Base-by-base conservation (phyloP, 371 early-diverging fungal species). In the Modicella reniformis region DNA sequence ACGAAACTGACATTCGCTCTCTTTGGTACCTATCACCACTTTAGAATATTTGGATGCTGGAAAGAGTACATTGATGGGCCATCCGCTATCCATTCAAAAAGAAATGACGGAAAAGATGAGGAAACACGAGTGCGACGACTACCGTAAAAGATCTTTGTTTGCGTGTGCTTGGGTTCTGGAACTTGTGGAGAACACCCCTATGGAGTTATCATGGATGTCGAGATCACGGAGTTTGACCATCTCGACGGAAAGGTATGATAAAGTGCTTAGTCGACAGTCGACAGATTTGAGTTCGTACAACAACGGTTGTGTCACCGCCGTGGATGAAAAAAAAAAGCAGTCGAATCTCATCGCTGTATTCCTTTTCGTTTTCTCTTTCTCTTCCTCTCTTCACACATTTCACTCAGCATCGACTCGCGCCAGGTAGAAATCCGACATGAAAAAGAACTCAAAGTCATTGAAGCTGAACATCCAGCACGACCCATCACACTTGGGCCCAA, bases 11-110 rank as follows among this genome's bases (percentile, higher is more conserved):
- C 33, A 19, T 9, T 61, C 25, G 32, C 33, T 29, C 2, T 32
- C 23, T 58, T 48, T 53, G 56, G 33, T n/a, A 10, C 19, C 52
- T 48, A 12, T 10, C n/a, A 60, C n/a, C 15, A 63, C 40, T 10
- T 40, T 83, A 86, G 96, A 99, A 0, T 99, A 99, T 80, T 99
- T 99, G 9, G 99, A 99, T 84, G 96, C 99, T 6, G 99, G 98
- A 59, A 99, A 99, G 84, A 94, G 94, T 47, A 99, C 99, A 9
- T 84, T 97, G 65, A 96, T 98, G 95, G 99, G 99, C 0, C 97
- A 98, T 73, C 82, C 99, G 65, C 86, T 99, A 10, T 93, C 92
- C 62, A 84, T 90, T 21, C 81, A 96, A 33, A 97, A 96, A 8
- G 91, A 95, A 61, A 96, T 99, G 26, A 92, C 91, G 57, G 93